These are phyloP conservation scores for Citrus inodora DNA, from an alignment of 345 rosid genomes.

Conservation along the genomic window DNA sequence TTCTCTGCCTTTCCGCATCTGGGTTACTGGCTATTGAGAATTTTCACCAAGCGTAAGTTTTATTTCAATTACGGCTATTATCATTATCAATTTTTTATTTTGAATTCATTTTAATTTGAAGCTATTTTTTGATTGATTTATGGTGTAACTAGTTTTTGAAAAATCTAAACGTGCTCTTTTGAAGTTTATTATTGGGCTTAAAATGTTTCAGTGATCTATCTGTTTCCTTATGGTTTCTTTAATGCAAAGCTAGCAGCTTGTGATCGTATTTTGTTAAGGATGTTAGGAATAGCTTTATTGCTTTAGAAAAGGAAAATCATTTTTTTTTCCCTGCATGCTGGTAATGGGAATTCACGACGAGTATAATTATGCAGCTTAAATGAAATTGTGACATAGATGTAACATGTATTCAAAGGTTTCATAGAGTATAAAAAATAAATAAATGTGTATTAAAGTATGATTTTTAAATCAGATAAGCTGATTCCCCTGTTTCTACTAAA, in stretches of 20 bases:
- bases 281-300: background rate
- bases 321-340: background rate
- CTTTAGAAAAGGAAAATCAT: background rate
- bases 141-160: background rate
- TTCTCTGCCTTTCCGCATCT: constrained; percentile 43
- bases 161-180: background rate
- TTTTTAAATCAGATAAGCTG: background rate
- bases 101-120: background rate
- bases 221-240: constrained; percentile 7
- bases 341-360: background rate
- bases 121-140: constrained; percentile 16
- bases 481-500: background rate
- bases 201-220: constrained; percentile 12
- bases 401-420: background rate
- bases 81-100: background rate
- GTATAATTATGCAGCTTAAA: background rate
- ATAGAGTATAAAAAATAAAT: background rate
- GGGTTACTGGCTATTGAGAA: constrained; percentile 54
- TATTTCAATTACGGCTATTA: background rate
- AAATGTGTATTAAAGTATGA: background rate
- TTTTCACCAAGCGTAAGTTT: constrained; percentile 79
- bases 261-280: background rate
- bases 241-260: background rate
- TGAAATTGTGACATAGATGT: background rate
- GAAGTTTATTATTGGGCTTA: background rate